Percentiles rank a stretch among this genome's conserved stretches.
Conservation (phyloP, 768 basidiomycete species). For the Pisolithus marmoratus region DNA sequence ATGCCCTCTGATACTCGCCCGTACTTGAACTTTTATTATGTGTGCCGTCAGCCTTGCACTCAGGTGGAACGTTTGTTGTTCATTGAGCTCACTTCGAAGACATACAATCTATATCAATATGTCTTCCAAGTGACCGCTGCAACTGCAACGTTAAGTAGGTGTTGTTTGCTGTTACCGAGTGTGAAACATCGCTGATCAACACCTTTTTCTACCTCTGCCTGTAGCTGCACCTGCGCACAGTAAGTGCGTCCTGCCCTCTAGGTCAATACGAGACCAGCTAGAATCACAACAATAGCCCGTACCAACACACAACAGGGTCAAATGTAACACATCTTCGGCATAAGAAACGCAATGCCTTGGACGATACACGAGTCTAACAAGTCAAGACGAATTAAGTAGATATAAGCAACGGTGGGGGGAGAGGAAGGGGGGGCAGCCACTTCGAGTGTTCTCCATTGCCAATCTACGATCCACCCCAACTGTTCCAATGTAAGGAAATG, state of each 20-base stretch:
- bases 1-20: constrained; percentile 34
- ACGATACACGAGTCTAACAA: background rate
- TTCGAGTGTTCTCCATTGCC: constrained; percentile 34
- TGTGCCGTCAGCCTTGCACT: background rate
- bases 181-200: background rate
- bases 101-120: background rate
- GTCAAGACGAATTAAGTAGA: background rate
- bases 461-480: constrained; percentile 67
- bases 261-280: no score
- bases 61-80: background rate
- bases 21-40: background rate
- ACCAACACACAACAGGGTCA: no score
- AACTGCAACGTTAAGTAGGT: background rate
- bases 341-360: no score
- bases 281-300: background rate
- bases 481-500: constrained; percentile 81
- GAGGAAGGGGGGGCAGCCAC: background rate
- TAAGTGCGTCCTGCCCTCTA: background rate
- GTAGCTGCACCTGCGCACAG: background rate
- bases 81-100: background rate
- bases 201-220: background rate
- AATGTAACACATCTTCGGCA: background rate
- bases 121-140: background rate
- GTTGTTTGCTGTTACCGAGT: background rate
- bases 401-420: background rate